Base-by-base conservation (phyloP, 2,329 filamentous ascomycete genomes). In the Xylariaceae sp. region DNA sequence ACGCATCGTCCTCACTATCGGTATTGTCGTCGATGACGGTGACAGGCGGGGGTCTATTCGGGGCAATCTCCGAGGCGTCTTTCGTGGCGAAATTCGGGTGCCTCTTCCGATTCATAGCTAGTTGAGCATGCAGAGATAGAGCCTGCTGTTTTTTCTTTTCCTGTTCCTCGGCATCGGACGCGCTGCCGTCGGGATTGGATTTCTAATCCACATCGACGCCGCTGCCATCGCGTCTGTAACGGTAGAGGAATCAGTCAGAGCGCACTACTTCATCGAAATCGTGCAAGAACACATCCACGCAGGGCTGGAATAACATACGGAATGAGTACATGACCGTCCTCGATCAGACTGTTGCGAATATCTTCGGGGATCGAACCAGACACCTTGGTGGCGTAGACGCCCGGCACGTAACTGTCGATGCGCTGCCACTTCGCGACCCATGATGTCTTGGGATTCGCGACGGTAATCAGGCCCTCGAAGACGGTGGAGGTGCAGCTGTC, bases 381-480 rank as follows among this genome's bases (percentile, higher is more conserved):
- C 21, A 99, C 94, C 75, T 97, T 96, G 52, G 91, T 88, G 16
- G 94, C 94, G 74, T 99, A 99, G 54, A 95, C 85, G 50, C 94
- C 94, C 15, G 84, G 82, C 49, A 94, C 87, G 71, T 95, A 97
- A 51, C 83, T 84, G 69, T 96, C 89, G 55, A 99, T 75, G 8
- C 94, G 83, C 78, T 97, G 91, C 87, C 92, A 97, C 69, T 89
- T 89, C n/a, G 92, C 92, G 46, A 97, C 89, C 94, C 94, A 99
- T 66, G 89, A 95, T 62, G 79, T 82, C 41, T 76, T 75, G n/a
- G 92, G 92, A 69, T 96, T 86, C 45, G 86, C 84, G 36, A 97
- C 80, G 39, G 89, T 84, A 69, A 97, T 89, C 60, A 96, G 75
- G 45, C 94, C 94, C 71, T 99, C 94, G 70, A 94, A 99, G 61